These are phyloP conservation scores for Leishmania lainsoni DNA, from an alignment of 208 protist species.

Conservation along the genomic window DNA sequence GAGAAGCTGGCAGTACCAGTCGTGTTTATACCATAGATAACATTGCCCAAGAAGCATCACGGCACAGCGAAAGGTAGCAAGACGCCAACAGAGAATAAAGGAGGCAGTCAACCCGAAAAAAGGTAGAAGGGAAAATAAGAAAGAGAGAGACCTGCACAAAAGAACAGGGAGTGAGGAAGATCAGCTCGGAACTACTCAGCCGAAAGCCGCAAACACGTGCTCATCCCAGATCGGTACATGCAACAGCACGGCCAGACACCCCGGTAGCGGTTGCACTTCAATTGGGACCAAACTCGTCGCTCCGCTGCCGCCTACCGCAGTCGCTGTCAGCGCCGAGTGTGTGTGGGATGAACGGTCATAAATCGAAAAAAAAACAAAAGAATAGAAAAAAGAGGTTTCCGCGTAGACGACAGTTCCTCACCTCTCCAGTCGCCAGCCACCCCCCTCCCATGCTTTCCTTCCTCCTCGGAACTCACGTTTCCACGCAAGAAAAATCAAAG, in stretches of 20 bases:
- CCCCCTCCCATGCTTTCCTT: neutral
- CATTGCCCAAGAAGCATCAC: neutral
- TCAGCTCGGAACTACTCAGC: neutral
- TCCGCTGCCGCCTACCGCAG: neutral
- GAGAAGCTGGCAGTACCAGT: neutral
- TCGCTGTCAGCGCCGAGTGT: neutral
- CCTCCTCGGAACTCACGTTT: neutral
- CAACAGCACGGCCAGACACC: neutral
- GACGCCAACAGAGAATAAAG: neutral
- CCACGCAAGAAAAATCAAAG: neutral
- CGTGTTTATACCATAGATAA: neutral
- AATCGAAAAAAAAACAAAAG: neutral
- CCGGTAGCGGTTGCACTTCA: neutral
- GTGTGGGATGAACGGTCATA: neutral
- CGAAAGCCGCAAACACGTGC: neutral
- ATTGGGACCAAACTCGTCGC: neutral
- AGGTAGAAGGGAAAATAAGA: neutral
- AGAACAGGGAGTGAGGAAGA: neutral
- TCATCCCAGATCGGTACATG: neutral
- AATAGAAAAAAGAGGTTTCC: neutral
- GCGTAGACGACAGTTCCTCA: neutral
- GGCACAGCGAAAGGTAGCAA: neutral
- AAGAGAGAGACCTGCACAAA: neutral
- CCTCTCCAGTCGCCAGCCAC: neutral
- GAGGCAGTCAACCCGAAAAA: neutral